A percentile compares a stretch with the other conserved stretches of the same genome.
Conservation (phyloP, 257 asterid species). For the Primulina huaijiensis region DNA sequence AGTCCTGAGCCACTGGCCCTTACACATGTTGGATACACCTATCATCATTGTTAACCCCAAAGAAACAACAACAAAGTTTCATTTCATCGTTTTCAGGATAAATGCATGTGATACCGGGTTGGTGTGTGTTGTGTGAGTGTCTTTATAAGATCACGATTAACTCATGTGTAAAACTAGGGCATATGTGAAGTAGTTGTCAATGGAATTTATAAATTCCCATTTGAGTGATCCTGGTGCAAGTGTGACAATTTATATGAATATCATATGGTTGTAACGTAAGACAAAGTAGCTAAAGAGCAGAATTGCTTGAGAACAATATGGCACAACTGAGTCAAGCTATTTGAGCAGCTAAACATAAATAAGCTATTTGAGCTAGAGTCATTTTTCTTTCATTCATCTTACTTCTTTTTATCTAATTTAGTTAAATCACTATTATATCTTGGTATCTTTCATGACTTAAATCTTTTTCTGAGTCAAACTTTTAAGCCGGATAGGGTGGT, state of each 20-base stretch:
- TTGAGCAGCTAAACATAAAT: no score
- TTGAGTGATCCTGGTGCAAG: background rate
- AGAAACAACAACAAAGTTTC: background rate
- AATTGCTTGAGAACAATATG: background rate
- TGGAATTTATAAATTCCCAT: background rate
- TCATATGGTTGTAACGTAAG: background rate
- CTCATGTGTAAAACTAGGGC: no score
- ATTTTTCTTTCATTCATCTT: no score
- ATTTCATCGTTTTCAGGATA: background rate
- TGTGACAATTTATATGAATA: background rate
- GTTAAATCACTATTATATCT: no score
- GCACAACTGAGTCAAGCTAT: background rate
- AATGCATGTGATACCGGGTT: background rate
- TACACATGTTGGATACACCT: conserved; percentile 44
- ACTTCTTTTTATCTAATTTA: no score
- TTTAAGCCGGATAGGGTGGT: no score
- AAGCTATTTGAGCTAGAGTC: background rate
- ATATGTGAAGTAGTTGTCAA: background rate
- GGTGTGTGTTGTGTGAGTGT: background rate
- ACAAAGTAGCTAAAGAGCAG: background rate
- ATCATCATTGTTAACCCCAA: background rate
- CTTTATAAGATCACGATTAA: background rate
- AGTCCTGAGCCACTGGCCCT: conserved; percentile 40
- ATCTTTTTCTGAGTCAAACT: no score
- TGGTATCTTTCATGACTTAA: no score